Base-by-base conservation (phyloP, 495 filamentous ascomycete species). In the Daldinia vernicosa region DNA sequence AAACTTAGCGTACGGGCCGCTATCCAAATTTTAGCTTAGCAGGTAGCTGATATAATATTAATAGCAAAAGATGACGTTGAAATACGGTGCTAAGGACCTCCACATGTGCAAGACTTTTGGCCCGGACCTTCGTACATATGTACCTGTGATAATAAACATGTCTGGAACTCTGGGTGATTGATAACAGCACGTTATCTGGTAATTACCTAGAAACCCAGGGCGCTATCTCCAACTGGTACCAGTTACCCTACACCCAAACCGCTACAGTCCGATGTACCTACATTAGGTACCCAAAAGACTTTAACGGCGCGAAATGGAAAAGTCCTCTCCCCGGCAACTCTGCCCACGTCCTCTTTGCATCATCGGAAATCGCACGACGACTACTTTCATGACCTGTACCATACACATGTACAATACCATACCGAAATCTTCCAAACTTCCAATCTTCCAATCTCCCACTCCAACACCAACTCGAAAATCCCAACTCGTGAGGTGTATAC, bases 291-390 rank as follows among this genome's bases (percentile, higher is more conserved):
- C 17, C 17, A 54, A 55, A 32, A 32, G 52, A 47, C 43, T 47
- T 47, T 47, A 11, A 19, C 32, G 33, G 33, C 32, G n/a, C 33
- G 30, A 24, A 57, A 71, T 62, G 58, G 58, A 67, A 63, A 71
- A 58, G 69, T 72, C 63, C 60, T 64, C 69, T 72, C 69, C 63
- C 69, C 64, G 69, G 69, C 69, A 72, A 72, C 67, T 72, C 58
- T 63, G 69, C 45, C 60, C 59, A 67, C 47, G 63, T 71, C 69
- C 59, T 24, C 27, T 53, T 53, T 53, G 50, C 50, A 53, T 53
- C 50, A 53, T 56, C 53, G 26, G 17, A 32, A 56, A 56, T 35
- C 15, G 22, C 15, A 53, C 50, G 27, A 53, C 50, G 24, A 53
- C 14, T 30, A 53, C 50, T 27, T 4, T 30, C 26, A 30, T 53